Evolutionary conservation across 2,329 filamentous ascomycete genomes (phyloP), one percentile per base, ranked within the genome.

Genomic region (Cytospora schulzeri): DNA sequence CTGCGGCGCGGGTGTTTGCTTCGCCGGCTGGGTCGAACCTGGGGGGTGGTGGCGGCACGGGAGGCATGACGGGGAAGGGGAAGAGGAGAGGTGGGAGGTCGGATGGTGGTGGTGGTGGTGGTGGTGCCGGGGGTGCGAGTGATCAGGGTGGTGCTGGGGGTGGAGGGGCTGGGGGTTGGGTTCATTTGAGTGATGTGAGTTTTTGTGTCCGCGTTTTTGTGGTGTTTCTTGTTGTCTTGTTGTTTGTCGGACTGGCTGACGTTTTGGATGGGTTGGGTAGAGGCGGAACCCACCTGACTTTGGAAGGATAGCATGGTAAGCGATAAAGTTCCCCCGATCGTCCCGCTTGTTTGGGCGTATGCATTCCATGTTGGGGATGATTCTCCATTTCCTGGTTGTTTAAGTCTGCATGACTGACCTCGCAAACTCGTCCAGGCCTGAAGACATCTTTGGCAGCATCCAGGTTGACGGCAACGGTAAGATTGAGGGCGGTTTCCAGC

Each of bases 391-490:
- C 24, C 51, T 28, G 15, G 24, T 17, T 26, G 35, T 60, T 17
- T 26, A 26, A 33, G 15, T 41, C 22, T 50, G 4, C 28, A 51
- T n/a, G 35, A 15, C 31, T 38, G n/a, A 50, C 19, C 26, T 22
- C 51, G 50, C 19, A 57, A 31, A 26, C 24, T 22, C 15, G 14
- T 19, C 1, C 45, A 75, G 74, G 80, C 87, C 88, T 1, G 88
- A 90, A 70, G 88, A 91, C 70, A 91, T 91, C 45, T 77, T 91
- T 61, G 88, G 88, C 45, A 90, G 87, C 68, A 80, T 90, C 50
- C 84, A 89, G 71, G 88, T 90, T 6, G 80, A 89, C 71, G 80
- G 78, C 1, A 68, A 76, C 8, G 88, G 88, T 0, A 72, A 81
- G 31, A 83, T 89, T 59, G 77, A 88, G 29, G 85, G 85, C 26